Evolutionary conservation across 768 basidiomycete genomes (phyloP), one percentile per base, ranked within the genome.

Genomic region (Boletus pseudo-olivaceus): DNA sequence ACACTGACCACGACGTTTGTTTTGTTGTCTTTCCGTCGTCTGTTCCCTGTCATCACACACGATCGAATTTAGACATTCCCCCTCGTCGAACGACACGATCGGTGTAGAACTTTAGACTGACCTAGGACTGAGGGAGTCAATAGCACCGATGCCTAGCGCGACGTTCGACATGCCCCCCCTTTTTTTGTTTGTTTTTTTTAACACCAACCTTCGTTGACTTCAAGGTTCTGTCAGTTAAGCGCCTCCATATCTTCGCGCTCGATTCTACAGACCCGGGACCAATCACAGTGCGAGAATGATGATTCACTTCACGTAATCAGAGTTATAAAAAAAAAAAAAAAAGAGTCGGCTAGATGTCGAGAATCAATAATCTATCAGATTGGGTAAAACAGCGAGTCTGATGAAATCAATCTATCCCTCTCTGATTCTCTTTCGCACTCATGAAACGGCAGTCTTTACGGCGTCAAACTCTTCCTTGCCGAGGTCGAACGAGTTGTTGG

Each of bases 401-500:
- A 48, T 45, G 38, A 49, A 58, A 60, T 38, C 41, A 62, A 45
- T 51, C 48, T 42, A 54, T 60, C 53, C 51, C 49, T 51, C 47
- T 62, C 52, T 47, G 27, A 15, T 6, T 29, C 43, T n/a, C 46
- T 51, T 42, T 44, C 55, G 10, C 38, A 56, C 44, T 70, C 60
- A 69, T 48, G 54, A 55, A 26, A 69, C 42, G 17, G 59, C 66
- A 27, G 35, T 40, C 47, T 57, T 63, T 50, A 70, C 26, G 10
- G 53, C 57, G 23, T 54, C 49, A 49, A 64, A 60, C 48, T 70
- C 69, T 38, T 66, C 68, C 48, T 53, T 51, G 26, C 60, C 61
- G 30, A 74, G 60, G 34, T 71, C 57, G 67, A 70, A 72, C 53
- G 45, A 30, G 46, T 72, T 56, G 32, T 54, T 56, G 45, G 51